Evolutionary conservation across 2,329 filamentous ascomycete genomes (phyloP).

Genomic region (Purpureocillium takamizusanense): DNA sequence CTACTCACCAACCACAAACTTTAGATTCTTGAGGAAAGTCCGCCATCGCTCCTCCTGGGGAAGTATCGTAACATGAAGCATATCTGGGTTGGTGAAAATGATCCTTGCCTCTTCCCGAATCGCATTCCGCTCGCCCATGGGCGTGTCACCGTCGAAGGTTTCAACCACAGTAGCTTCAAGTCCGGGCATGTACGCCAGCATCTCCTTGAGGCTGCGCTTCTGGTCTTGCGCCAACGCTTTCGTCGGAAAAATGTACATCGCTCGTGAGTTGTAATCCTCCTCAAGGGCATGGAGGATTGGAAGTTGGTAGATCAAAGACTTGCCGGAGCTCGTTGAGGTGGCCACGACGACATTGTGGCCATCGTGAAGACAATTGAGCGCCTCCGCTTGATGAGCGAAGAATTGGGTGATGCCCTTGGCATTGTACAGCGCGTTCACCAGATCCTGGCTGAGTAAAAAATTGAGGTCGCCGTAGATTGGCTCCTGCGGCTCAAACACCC

Average conservation of each 20-base stretch:
- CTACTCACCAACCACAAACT: slow-evolving; percentile 65
- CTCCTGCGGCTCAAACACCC: slow-evolving; percentile 79
- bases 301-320: slow-evolving; percentile 95
- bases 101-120: slow-evolving; percentile 86
- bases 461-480: slow-evolving; percentile 74
- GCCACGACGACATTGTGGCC: slow-evolving; percentile 85
- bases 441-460: slow-evolving; percentile 77
- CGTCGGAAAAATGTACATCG: slow-evolving; percentile 97
- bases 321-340: slow-evolving; percentile 93
- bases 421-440: slow-evolving; percentile 96
- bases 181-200: slow-evolving; percentile 71
- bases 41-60: slow-evolving; percentile 89
- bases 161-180: slow-evolving; percentile 73
- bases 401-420: slow-evolving; percentile 76
- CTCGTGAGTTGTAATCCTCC: slow-evolving; percentile 63
- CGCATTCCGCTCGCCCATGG: slow-evolving; percentile 64
- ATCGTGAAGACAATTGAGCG: slow-evolving; percentile 77
- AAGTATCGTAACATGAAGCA: slow-evolving; percentile 90
- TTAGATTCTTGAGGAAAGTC: slow-evolving; percentile 77
- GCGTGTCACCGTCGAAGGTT: slow-evolving; percentile 93
- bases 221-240: slow-evolving; percentile 96
- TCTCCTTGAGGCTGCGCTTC: slow-evolving; percentile 74
- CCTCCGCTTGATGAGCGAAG: slow-evolving; percentile 88
- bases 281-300: slow-evolving; percentile 85
- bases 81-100: slow-evolving; percentile 97